These are phyloP conservation scores for Saccharomyces hybrid DNA, from an alignment of 1,139 yeast species.

Conservation along the genomic window DNA sequence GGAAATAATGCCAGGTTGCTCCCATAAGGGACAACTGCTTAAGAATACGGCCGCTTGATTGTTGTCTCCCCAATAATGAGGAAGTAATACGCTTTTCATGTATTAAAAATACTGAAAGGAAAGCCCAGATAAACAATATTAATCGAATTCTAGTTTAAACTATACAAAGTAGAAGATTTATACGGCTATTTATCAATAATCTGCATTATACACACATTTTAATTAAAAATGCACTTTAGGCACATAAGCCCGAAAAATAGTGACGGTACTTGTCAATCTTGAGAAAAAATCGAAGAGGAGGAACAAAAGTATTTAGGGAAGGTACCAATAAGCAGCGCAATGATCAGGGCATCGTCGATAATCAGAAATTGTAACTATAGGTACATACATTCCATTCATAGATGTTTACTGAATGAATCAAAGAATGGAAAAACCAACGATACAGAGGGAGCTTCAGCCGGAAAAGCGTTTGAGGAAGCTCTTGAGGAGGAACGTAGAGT, in stretches of 20 bases:
- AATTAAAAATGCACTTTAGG: neutral
- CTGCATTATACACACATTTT: neutral
- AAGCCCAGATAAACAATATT: neutral
- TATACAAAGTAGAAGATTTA: neutral
- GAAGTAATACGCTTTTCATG: neutral
- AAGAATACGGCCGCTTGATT: neutral
- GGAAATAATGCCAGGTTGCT: no score
- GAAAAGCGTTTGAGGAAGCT: neutral
- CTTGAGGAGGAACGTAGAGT: neutral
- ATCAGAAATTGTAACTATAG: neutral
- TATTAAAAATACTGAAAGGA: no score
- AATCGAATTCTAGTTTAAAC: neutral
- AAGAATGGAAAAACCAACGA: neutral
- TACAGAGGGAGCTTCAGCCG: neutral
- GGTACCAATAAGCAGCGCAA: neutral
- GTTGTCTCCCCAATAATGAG: neutral
- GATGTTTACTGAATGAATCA: neutral
- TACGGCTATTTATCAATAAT: neutral
- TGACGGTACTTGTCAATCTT: neutral
- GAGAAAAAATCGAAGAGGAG: neutral
- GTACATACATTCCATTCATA: neutral
- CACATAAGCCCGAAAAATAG: neutral
- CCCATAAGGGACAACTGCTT: neutral
- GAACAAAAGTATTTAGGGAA: neutral
- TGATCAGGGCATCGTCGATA: neutral